Base-by-base conservation (phyloP, 2,329 filamentous ascomycete species). In the Colletotrichum sp. region DNA sequence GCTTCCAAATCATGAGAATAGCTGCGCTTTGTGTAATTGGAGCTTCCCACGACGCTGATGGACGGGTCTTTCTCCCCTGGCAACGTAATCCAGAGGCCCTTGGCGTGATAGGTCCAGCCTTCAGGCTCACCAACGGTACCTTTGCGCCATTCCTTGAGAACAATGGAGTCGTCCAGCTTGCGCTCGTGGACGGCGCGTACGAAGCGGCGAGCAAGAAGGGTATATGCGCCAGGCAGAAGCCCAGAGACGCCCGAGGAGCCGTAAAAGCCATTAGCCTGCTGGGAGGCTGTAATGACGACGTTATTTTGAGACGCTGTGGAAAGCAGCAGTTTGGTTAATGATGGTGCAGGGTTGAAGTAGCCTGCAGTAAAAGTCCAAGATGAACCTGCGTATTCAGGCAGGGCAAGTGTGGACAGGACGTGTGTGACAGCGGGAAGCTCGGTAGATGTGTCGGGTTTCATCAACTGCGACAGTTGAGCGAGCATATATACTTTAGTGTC, bases 31-130 rank as follows among this genome's bases (percentile, higher is more conserved):
- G 97, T 99, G 84, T 99, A 99, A 82, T 99, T 99, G 12, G 94
- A 97, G 82, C 95, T 98, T 2, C 97, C 97, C 1, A 99, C 91
- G 21, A 99, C 89, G 36, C 93, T 98, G 71, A 99, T 88, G 64
- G 93, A 93, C 0, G 96, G 96, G 52, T 92, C 86, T 43, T 88
- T 84, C 63, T 93, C 90, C 3, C 89, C 87, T 0, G 94, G 91
- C 71, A 96, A 88, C 0, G 94, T 95, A 30, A 98, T 89, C 96
- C 96, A 99, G 3, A 99, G 88, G 0, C 97, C 97, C 85, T 99
- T 99, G 64, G 97, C 97, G 81, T 99, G 97, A 84, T 99, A 99
- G 0, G 96, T 98, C 97, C 98, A 99, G 1, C 95, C 96, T 2
- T 89, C 95, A 0, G 94, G 92, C 80, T 95, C 90, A 21, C 94